Evolutionary conservation across 805 yeast genomes (phyloP), one percentile per base, ranked within the genome.

Genomic region (Yarrowia alimentaria): DNA sequence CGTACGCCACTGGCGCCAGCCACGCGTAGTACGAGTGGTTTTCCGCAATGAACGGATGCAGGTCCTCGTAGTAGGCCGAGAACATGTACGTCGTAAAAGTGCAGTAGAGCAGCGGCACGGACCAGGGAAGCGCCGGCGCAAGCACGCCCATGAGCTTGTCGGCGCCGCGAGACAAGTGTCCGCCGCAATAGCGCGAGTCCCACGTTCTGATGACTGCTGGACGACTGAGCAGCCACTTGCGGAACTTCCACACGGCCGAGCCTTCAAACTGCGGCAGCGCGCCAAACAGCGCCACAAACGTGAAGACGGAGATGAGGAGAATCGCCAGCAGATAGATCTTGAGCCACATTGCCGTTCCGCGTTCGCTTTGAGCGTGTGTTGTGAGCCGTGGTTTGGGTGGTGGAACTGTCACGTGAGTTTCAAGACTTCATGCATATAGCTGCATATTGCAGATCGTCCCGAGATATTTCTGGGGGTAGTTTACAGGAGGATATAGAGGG

Each of bases 241-340:
- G 18, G 19, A 28, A 35, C 9, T 14, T 30, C 30, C 37, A 43
- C 4, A 37, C 31, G n/a, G 61, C 21, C 38, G 58, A 58, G 28
- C 34, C 50, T 6, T 60, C 62, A 28, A 61, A 60, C 21, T 60
- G 61, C 2, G 70, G 70, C 31, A 65, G 53, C n/a, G 64, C 57
- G 3, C 70, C 70, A 52, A 66, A 66, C 24, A 66, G 58, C 7
- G 58, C 58, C 16, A 66, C 61, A 16, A 65, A 59, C 19, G 62
- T 55, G 8, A 64, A 24, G 9, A 61, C 43, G 14, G 67, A 64
- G 13, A 65, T 32, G 19, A 48, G 56, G 17, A 59, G 30, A 72
- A 75, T 78, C 73, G 79, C 19, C 71, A 77, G 53, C 24, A 40
- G 47, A 25, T 40, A 40, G 47, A 40, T 26, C 19, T 40, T 40